Base-by-base conservation (phyloP, 148 eudicot species). In the Arctostaphylos glauca region DNA sequence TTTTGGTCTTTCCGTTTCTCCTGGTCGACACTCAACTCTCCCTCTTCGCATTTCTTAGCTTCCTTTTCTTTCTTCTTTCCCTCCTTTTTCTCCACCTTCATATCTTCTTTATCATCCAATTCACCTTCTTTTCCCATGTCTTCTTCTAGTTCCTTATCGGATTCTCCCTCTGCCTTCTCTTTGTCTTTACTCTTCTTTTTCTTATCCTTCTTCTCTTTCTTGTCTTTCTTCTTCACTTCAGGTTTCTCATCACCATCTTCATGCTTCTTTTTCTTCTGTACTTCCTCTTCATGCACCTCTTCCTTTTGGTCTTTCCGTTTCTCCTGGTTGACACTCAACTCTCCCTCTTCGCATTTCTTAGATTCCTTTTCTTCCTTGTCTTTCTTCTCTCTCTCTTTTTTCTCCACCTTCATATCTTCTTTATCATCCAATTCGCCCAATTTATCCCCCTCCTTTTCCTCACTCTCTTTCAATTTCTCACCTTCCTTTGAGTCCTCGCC, bases 1-100 rank as follows among this genome's bases (percentile, higher is more conserved):
- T 87, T 76, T 12, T 84, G 84, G 53, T 88, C 59, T 46, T 80
- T 46, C 31, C 82, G 72, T n/a, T 72, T 78, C 44, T 84, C 79
- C 31, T 87, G 82, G 7, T 77, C 48, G 21, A 84, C 83, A 67
- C 83, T 83, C 31, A 3, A n/a, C 52, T 80, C 77, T 83, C 75
- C 54, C 84, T 78, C 81, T 86, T 78, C 74, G 84, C 77, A 56
- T 81, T 77, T 48, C 48, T 83, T 75, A 23, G 75, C 58, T 9
- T 62, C 78, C 43, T 41, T 52, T 1, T 72, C 84, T 73, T 23
- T 78, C 23, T 77, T 31, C n/a, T 76, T 82, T 44, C 64, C 55
- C 48, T 67, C 79, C 41, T 23, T 54, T 78, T 86, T 77, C 18
- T 86, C 83, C 16, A 79, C 50, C 16, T 74, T 21, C 8, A 18